Evolutionary conservation across 192 early-diverging fungal genomes (phyloP).

Genomic region (Linnemannia elongata): DNA sequence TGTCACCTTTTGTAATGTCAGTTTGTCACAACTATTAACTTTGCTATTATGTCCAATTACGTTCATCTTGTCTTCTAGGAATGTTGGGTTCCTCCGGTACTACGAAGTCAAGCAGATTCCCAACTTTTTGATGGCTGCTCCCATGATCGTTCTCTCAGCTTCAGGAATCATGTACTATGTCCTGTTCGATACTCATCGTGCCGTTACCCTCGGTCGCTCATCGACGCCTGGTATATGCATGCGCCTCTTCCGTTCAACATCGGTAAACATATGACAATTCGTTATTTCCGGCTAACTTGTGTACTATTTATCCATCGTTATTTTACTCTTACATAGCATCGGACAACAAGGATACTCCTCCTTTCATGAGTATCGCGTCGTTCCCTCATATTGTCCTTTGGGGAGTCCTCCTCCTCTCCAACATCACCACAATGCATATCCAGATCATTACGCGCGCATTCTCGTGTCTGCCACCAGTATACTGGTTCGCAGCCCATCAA

Average conservation of each 20-base stretch:
- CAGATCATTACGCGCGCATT: constrained; percentile 92
- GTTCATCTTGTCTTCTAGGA: constrained; percentile 59
- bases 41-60: not conserved
- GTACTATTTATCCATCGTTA: not conserved
- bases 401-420: constrained; percentile 70
- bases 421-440: constrained; percentile 86
- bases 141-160: constrained; percentile 78
- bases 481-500: constrained; percentile 83
- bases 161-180: constrained; percentile 72
- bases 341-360: not conserved
- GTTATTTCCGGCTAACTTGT: not conserved
- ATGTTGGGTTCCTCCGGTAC: constrained; percentile 88
- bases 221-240: constrained; percentile 6
- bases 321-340: not conserved
- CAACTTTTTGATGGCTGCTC: constrained; percentile 89
- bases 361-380: constrained; percentile 31
- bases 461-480: constrained; percentile 81
- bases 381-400: constrained; percentile 79
- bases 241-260: not conserved
- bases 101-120: constrained; percentile 88
- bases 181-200: constrained; percentile 62
- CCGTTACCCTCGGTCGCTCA: constrained; percentile 70
- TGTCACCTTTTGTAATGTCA: not conserved
- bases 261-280: not conserved
- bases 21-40: not conserved